Base-by-base conservation (phyloP, 768 basidiomycete species). In the Trametes coccinea region DNA sequence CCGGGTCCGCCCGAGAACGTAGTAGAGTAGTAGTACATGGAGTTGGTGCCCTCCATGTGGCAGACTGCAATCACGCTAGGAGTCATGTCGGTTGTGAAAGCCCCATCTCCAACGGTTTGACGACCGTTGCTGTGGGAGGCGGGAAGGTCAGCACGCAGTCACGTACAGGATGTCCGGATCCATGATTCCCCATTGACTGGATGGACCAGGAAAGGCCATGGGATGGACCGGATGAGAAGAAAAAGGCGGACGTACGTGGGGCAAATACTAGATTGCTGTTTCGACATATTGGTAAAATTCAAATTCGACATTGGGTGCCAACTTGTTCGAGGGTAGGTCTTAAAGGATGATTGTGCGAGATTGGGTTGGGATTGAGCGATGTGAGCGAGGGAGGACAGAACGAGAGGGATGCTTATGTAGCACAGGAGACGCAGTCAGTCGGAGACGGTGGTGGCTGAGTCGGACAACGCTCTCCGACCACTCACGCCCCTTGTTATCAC, bases 101-200 rank as follows among this genome's bases (percentile, higher is more conserved):
- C 92, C 92, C 92, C 92, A 93, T 94, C 92, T 79, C 92, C 92
- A 94, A 93, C 92, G 92, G 88, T 83, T 80, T 86, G 88, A 90
- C 90, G 85, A 78, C 90, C 92, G 92, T 93, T 93, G 92, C 92
- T 94, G 74, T 41, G 68, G 78, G 53, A 27, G 39, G 43, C 53
- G 10, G 52, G 33, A 10, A 27, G 11, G 59, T 59, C 10, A 31
- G 49, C 40, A 44, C 14, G 17, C 14, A 0, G 9, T 22, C 43
- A 50, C 22, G 22, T 22, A 22, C 22, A 43, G 22, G 37, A 33
- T 16, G 27, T 8, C 46, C 46, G 22, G 22, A 14, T 22, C 56
- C 46, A 9, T 27, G 17, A 5, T 22, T 22, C 22, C 22, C 22
- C 22, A 22, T 22, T 22, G 22, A 22, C 22, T 22, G 22, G 22